These are phyloP conservation scores for Trifolium subterraneum DNA, from an alignment of 306 rosid species.

Conservation along the genomic window DNA sequence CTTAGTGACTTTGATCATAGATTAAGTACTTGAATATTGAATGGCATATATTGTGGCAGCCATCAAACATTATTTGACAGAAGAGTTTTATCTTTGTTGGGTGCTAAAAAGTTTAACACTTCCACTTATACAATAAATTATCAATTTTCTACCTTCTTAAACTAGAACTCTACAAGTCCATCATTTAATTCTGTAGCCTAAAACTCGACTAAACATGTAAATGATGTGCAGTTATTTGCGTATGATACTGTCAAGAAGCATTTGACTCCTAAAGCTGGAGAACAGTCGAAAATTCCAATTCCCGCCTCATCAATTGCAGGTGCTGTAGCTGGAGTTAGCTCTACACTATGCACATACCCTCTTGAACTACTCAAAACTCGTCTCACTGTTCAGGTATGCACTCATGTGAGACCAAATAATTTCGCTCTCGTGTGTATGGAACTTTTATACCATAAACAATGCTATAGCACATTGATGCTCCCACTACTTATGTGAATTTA, in stretches of 20 bases:
- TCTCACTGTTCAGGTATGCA: conserved; percentile 64
- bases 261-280: conserved; percentile 63
- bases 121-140: too few species aligned
- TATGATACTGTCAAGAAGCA: conserved; percentile 72
- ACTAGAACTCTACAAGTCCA: too few species aligned
- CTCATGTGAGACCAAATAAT: background rate
- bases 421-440: background rate
- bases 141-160: too few species aligned
- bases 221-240: conserved; percentile 65
- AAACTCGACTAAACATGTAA: too few species aligned
- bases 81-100: too few species aligned
- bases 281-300: conserved; percentile 52
- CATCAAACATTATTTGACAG: too few species aligned
- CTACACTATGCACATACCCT: conserved; percentile 77
- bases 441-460: background rate
- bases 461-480: background rate
- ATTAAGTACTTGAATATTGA: too few species aligned
- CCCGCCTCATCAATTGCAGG: conserved; percentile 77
- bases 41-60: too few species aligned
- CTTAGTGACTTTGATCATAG: too few species aligned
- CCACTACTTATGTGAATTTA: background rate
- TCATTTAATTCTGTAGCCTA: too few species aligned
- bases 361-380: conserved; percentile 80
- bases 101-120: too few species aligned
- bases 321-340: conserved; percentile 83